Evolutionary conservation across 495 filamentous ascomycete species (phyloP), one percentile per base, ranked within the genome.

Genomic region (Aspergillus ellipticus): DNA sequence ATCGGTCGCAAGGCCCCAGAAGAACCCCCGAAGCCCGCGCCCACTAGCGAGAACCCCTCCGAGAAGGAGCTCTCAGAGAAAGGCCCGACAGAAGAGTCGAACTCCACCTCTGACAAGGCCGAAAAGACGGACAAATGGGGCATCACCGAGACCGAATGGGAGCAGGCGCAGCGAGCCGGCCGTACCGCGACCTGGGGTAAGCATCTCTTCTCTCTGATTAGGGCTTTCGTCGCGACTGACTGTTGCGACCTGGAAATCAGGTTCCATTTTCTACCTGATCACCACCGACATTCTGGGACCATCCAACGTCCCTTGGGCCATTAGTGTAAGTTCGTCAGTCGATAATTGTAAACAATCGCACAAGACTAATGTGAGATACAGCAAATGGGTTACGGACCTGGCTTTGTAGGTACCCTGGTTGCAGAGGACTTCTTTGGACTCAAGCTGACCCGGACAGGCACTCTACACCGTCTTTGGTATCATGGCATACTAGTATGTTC

Each of bases 241-340:
- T 6, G 22, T n/a, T n/a, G 15, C 3, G 11, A 15, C 5, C 7
- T 24, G 24, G 5, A 22, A 1, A 16, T n/a, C 26, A 48, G 45
- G 45, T 1, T 48, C 45, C 13, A 48, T 48, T 4, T 48, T 48
- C 24, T 48, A 48, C 29, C 45, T 48, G 13, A 48, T 48, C 22
- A 48, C 45, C 2, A 48, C 45, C 22, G 45, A 48, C 29, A 48
- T 48, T 17, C 24, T 48, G 22, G 45, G 45, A 16, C 45, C 45
- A 4, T 26, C 45, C 15, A 48, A 29, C 15, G 45, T 48, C 9
- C 45, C 45, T 4, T 48, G 45, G 45, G 45, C 45, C 15, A 48
- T 48, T 29, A 48, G 45, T 48, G 45, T 48, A 16, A 48, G 45
- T 48, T n/a, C n/a, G n/a, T n/a, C n/a, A n/a, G n/a, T n/a, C n/a